Base-by-base conservation (phyloP, 306 rosid species). In the Cucumis cinereus region DNA sequence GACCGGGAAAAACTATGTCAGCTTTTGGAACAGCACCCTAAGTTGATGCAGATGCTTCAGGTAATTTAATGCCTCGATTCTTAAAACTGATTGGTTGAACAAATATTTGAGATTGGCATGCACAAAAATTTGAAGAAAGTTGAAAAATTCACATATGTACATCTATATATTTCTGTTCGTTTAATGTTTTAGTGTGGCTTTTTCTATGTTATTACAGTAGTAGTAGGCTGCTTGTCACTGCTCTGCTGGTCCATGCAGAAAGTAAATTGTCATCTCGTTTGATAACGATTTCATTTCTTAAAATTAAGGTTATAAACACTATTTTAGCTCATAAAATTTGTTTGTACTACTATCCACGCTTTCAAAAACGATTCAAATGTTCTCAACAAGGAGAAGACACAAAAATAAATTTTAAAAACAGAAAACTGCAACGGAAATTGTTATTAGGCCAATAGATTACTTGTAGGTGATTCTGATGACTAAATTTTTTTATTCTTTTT, bases 31-130 rank as follows among this genome's bases (percentile, higher is more conserved):
- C 96, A 94, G 89, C 93, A 94, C 86, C 99, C 97, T 12, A 94
- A 92, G 81, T 85, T 94, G 83, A 89, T 92, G 99, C 96, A 92
- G 92, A 85, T 94, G 99, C 97, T 94, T 84, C 95, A 94, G 99
- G 99, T 94, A 64, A 73, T 80, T 56, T 40, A 56, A 16, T 59
- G 47, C 38, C 5, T 55, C 10, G 17, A 66, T 36, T 75, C 24
- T 59, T 13, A 33, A 43, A 55, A 26, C 10, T 9, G 23, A 14
- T 45, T 1, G 56, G 23, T 43, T 43, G 55, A 41, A 43, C 74
- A 43, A 41, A 40, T 67, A 6, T 67, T 41, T 67, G 73, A 40
- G 53, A 40, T 67, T 40, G 73, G 73, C 24, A 40, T 67, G 33
- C 35, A 12, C 26, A 66, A 40, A 35, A 13, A 63, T 23, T 20